phyloP scores from a whole-genome alignment of 768 basidiomycete genomes.

The Suillus sp. region DNA sequence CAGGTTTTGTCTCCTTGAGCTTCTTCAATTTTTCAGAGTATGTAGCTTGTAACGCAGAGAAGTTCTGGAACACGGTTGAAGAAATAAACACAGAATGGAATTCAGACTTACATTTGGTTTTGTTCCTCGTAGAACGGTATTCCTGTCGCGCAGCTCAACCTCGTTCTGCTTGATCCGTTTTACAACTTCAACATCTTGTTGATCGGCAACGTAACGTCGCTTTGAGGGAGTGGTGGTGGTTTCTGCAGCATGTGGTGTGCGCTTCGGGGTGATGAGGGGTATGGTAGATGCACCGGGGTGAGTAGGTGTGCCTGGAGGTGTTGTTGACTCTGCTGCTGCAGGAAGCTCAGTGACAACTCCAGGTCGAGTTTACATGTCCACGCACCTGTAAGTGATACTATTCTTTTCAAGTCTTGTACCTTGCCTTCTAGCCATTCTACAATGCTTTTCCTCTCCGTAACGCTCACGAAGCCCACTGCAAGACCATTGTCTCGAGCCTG shows the following conservation, averaged over 20 bases:
- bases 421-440: slow-evolving; percentile 83
- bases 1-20: slow-evolving; percentile 64
- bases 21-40: slow-evolving; percentile 81
- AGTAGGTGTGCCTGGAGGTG: slow-evolving; percentile 60
- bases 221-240: slow-evolving; percentile 56
- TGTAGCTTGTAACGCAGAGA: slow-evolving; percentile 62
- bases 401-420: slow-evolving; percentile 27
- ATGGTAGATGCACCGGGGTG: slow-evolving; percentile 21
- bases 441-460: slow-evolving; percentile 84
- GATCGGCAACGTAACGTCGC: slow-evolving; percentile 76
- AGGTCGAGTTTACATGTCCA: neutral
- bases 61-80: slow-evolving; percentile 60
- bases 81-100: neutral
- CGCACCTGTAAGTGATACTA: slow-evolving; percentile 28
- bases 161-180: slow-evolving; percentile 78
- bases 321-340: slow-evolving; percentile 50
- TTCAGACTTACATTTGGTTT: slow-evolving; percentile 73
- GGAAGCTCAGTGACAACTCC: neutral
- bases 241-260: slow-evolving; percentile 29
- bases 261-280: slow-evolving; percentile 27
- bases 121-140: slow-evolving; percentile 76
- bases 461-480: slow-evolving; percentile 75
- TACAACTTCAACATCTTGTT: slow-evolving; percentile 78
- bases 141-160: slow-evolving; percentile 81
- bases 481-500: slow-evolving; percentile 77